Conservation (phyloP, 768 basidiomycete species). For the Tylopilus intermedius region DNA sequence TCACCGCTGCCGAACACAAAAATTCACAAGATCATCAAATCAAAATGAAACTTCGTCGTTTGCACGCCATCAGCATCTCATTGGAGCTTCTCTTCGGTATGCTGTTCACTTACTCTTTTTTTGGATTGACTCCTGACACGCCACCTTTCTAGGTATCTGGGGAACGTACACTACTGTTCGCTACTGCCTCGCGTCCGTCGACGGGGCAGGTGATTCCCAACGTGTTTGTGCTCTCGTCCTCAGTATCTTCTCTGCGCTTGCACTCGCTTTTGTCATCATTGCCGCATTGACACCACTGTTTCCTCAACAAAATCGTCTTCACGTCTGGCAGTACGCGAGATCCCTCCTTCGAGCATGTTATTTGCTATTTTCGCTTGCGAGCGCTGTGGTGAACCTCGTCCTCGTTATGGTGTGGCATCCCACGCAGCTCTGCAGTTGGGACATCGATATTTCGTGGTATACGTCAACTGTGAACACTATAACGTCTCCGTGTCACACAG, state of each 20-base stretch:
- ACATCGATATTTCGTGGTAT: conserved; percentile 67
- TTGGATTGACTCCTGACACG: not conserved
- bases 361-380: conserved; percentile 44
- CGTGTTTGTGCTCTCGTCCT: conserved; percentile 32
- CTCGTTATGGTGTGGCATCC: conserved; percentile 52
- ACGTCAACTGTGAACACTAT: conserved; percentile 28
- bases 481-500: conserved; percentile 13
- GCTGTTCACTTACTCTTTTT: conserved; percentile 8
- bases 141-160: conserved; percentile 44
- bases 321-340: conserved; percentile 11
- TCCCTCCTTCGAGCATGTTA: conserved; percentile 38
- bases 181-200: conserved; percentile 58
- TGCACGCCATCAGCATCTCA: conserved; percentile 25
- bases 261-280: conserved; percentile 28
- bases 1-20: conserved; percentile 30
- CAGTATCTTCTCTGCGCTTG: conserved; percentile 21
- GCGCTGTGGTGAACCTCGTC: conserved; percentile 52
- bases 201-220: conserved; percentile 39
- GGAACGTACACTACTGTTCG: conserved; percentile 57
- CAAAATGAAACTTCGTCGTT: conserved; percentile 32
- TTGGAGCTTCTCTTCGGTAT: conserved; percentile 37
- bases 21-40: conserved; percentile 24
- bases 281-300: conserved; percentile 37
- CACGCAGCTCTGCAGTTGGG: conserved; percentile 51
- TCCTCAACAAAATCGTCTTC: conserved; percentile 22